Evolutionary conservation across 768 basidiomycete species (phyloP), one percentile per base, ranked within the genome.

Genomic region (Suillus spraguei): DNA sequence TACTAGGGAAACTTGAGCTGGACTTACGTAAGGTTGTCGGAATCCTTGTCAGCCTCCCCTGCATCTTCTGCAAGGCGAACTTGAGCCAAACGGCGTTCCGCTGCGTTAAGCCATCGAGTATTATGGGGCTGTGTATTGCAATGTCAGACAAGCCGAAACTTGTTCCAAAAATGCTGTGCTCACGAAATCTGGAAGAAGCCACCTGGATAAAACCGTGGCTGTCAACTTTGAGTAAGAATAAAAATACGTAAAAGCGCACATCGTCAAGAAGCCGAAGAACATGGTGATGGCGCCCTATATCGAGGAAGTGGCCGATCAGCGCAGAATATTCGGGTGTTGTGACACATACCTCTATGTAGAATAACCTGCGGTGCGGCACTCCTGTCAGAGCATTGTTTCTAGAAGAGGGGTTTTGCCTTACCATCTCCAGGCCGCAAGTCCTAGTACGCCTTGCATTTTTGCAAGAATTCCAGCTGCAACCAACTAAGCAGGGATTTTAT

Each of bases 381-480:
- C 13, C 38, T 28, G 61, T 56, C 22, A 1, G 6, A 59, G 49
- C n/a, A 35, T 35, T 44, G 52, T 17, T 33, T 33, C 32, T n/a
- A 35, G 33, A 56, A 33, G 59, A n/a, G 11, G 22, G n/a, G 22
- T 14, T 62, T 6, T 10, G 24, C 39, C 78, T 64, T 65, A 86
- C 87, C 86, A 92, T 78, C 87, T 70, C 90, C 90, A 92, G 11
- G 87, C 89, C 35, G 85, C 71, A 47, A 89, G 86, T 2, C 89
- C 90, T 5, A 83, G 77, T 59, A 79, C 80, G 1, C 88, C 89
- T 64, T 92, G 83, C 89, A 92, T 88, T 49, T 80, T 81, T 1
- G 80, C 76, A 17, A 94, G 79, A 60, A 92, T 88, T 13, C 88
- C 90, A n/a, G 90, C 90, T 17, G 89, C 91, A 69, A 91, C 84